Percentiles rank a stretch among this genome's conserved stretches.
phyloP scores from a whole-genome alignment of 495 filamentous ascomycete species.

The Tetracladium setigerum region DNA sequence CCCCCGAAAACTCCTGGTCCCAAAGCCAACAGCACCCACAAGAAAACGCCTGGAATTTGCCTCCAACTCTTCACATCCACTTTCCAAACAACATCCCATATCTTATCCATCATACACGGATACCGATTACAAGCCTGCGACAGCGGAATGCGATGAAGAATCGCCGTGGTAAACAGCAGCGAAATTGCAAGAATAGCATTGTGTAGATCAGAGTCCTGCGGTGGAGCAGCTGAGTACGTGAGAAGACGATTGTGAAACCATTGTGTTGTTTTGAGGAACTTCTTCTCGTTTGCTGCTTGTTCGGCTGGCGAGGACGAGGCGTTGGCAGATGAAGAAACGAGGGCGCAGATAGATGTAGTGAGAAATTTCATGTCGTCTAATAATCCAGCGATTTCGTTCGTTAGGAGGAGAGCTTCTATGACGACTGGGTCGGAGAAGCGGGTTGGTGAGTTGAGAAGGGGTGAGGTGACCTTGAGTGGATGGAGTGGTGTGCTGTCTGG shows the following conservation, averaged over 20 bases:
- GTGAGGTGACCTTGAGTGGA: conserved; percentile 6
- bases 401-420: neutral
- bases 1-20: conserved; percentile 13
- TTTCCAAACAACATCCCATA: conserved; percentile 16
- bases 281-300: neutral
- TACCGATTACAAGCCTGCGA: conserved; percentile 8
- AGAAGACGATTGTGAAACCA: conserved; percentile 16
- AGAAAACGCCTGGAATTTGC: conserved; percentile 15
- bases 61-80: conserved; percentile 16
- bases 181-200: conserved; percentile 14
- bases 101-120: neutral
- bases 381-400: neutral
- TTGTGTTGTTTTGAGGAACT: conserved; percentile 11
- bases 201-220: neutral
- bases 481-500: neutral
- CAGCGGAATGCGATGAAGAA: conserved; percentile 10
- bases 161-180: conserved; percentile 9
- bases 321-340: neutral
- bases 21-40: conserved; percentile 7
- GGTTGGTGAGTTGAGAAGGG: conserved; percentile 8
- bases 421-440: conserved; percentile 4
- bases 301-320: neutral
- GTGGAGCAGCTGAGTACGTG: neutral
- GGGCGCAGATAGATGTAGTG: conserved; percentile 11
- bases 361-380: conserved; percentile 19